Percentiles rank a stretch among this genome's conserved stretches.
phyloP scores from a whole-genome alignment of 495 filamentous ascomycete genomes.

The Neurospora sp. region DNA sequence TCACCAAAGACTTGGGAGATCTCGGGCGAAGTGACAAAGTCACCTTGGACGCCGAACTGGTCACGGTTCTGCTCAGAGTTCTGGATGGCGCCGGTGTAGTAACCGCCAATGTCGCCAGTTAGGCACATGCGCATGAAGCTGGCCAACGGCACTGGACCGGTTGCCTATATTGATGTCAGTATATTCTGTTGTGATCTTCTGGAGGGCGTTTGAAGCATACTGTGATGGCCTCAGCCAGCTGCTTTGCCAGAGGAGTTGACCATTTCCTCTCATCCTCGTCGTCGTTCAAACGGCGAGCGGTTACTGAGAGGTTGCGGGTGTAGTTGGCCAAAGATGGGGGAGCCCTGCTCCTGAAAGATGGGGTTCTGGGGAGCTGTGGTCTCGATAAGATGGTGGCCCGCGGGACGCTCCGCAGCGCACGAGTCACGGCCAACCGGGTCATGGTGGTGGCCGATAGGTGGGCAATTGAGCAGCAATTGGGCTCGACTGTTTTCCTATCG shows the following conservation, averaged over 20 bases:
- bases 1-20: constrained; percentile 97
- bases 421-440: constrained; percentile 15
- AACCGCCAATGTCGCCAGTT: constrained; percentile 80
- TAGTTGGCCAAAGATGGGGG: neutral
- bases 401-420: constrained; percentile 9
- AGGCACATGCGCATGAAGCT: constrained; percentile 98
- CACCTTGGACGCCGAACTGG: constrained; percentile 81
- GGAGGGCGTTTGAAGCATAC: constrained; percentile 31
- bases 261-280: constrained; percentile 44
- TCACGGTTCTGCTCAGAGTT: constrained; percentile 42
- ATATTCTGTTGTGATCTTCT: neutral
- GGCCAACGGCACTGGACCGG: constrained; percentile 84
- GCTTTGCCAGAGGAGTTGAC: constrained; percentile 85
- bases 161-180: constrained; percentile 38
- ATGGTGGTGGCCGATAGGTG: constrained; percentile 2
- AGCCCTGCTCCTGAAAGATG: neutral
- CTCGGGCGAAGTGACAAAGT: constrained; percentile 95
- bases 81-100: constrained; percentile 69
- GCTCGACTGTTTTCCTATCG: neutral
- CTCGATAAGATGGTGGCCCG: constrained; percentile 8
- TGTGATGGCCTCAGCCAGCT: constrained; percentile 71
- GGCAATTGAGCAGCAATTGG: neutral
- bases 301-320: constrained; percentile 9
- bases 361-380: neutral
- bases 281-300: constrained; percentile 2